Evolutionary conservation across 2,329 filamentous ascomycete species (phyloP).

Genomic region (Colletotrichum sansevieriae): DNA sequence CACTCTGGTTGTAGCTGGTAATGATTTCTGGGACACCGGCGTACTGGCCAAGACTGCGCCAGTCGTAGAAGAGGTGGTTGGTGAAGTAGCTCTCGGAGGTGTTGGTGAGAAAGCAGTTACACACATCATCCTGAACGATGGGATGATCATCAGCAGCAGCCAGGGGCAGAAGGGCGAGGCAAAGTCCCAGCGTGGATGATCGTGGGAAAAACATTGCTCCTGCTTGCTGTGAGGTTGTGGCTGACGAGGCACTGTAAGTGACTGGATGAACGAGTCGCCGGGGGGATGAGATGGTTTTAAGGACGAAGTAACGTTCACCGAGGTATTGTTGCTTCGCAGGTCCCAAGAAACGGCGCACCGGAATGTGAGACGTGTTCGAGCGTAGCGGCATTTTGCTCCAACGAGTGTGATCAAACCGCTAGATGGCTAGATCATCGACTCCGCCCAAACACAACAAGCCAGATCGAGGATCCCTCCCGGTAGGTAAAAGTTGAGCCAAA

Average conservation of each 20-base stretch:
- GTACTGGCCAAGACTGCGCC: conserved; percentile 57
- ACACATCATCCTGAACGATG: conserved; percentile 51
- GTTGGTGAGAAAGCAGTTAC: conserved; percentile 64
- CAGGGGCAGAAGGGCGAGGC: conserved; percentile 22
- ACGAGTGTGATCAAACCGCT: conserved; percentile 21
- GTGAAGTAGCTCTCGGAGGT: conserved; percentile 59
- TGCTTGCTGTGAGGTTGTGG: background rate
- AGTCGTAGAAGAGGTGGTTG: conserved; percentile 64
- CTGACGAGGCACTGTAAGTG: conserved; percentile 8
- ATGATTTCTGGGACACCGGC: conserved; percentile 53
- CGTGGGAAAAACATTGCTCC: conserved; percentile 24
- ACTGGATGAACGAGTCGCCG: background rate
- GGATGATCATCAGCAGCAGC: conserved; percentile 36
- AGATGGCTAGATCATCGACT: conserved; percentile 27
- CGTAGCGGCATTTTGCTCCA: conserved; percentile 4
- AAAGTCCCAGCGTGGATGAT: conserved; percentile 45
- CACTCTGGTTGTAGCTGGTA: conserved; percentile 46
- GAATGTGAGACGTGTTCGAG: conserved; percentile 38
- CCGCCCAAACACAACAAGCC: background rate
- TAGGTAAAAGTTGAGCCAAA: background rate
- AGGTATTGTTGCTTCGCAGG: conserved; percentile 11
- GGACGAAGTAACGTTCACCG: background rate
- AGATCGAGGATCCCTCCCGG: background rate
- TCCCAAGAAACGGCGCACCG: conserved; percentile 27
- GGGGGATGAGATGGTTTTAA: conserved; percentile 17